A percentile compares a stretch with the other conserved stretches of the same genome.
Evolutionary conservation across 768 basidiomycete genomes (phyloP).

Genomic region (Boletus tomentosulus): DNA sequence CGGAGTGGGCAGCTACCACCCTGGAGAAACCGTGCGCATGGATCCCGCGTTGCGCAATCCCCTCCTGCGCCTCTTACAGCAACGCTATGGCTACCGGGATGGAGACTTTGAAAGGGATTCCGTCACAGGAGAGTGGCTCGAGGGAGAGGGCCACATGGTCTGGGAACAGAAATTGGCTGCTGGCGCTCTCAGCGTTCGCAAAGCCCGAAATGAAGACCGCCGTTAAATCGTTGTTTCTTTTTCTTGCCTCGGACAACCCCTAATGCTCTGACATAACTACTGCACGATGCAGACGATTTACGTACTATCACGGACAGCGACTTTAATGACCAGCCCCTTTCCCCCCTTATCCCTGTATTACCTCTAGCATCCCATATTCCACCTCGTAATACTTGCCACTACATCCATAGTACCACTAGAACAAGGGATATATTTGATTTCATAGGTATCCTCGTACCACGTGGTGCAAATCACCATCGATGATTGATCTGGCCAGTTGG

Average conservation of each 20-base stretch:
- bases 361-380: constrained; percentile 17
- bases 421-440: constrained; percentile 18
- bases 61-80: constrained; percentile 64
- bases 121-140: constrained; percentile 59
- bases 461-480: constrained; percentile 9
- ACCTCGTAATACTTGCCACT: constrained; percentile 20
- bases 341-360: constrained; percentile 16
- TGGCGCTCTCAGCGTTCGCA: constrained; percentile 35
- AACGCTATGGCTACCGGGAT: constrained; percentile 75
- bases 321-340: constrained; percentile 14
- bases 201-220: constrained; percentile 36
- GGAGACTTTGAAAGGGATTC: constrained; percentile 81
- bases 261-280: constrained; percentile 12
- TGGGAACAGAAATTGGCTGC: constrained; percentile 60
- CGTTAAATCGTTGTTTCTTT: constrained; percentile 24
- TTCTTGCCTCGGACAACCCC: neutral
- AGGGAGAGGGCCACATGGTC: constrained; percentile 54
- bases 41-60: constrained; percentile 83
- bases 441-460: constrained; percentile 8
- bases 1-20: constrained; percentile 75
- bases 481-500: constrained; percentile 11
- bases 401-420: constrained; percentile 7
- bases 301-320: constrained; percentile 22
- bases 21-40: constrained; percentile 85
- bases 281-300: constrained; percentile 20